Base-by-base conservation (phyloP, 805 yeast genomes). In the Candida nonsorbophila region DNA sequence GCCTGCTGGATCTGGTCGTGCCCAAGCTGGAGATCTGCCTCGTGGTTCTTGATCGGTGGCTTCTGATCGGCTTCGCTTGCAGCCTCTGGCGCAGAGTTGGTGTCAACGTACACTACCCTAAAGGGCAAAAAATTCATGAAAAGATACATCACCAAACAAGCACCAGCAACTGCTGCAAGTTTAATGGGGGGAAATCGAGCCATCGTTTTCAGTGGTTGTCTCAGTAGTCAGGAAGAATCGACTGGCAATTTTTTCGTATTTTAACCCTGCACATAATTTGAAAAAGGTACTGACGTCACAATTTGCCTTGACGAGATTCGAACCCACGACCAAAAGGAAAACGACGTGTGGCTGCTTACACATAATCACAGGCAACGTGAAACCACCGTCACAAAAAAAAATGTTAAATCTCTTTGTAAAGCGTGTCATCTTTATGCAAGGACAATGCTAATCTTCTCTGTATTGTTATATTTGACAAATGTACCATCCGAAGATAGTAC, bases 371-470 rank as follows among this genome's bases (percentile, higher is more conserved):
- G n/a, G n/a, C n/a, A n/a, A n/a, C n/a, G n/a, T n/a, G n/a, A n/a
- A n/a, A n/a, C n/a, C n/a, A n/a, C n/a, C n/a, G n/a, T n/a, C 28
- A 7, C 21, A 71, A 83, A 86, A 85, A 84, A 84, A 82, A 79
- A 72, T 64, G 68, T 64, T 75, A 84, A 86, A 90, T 88, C 97
- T 90, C 97, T 90, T 90, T 90, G 97, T 86, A 87, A 81, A 88
- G 96, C 97, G 97, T 94, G 96, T 88, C 97, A 90, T 90, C 97
- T 96, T 92, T 92, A 92, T 90, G 97, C 97, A 90, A 96, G 97
- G 97, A 96, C 96, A 94, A 94, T 92, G 97, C 97, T 90, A 88
- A 90, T 92, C 97, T 90, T 90, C 98, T 90, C 97, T 90, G 98
- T 90, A 90, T 90, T 87, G 95, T 90, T 88, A 95, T 81, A 88